Evolutionary conservation across 192 early-diverging fungal genomes (phyloP).

Genomic region (Piromyces finnis): DNA sequence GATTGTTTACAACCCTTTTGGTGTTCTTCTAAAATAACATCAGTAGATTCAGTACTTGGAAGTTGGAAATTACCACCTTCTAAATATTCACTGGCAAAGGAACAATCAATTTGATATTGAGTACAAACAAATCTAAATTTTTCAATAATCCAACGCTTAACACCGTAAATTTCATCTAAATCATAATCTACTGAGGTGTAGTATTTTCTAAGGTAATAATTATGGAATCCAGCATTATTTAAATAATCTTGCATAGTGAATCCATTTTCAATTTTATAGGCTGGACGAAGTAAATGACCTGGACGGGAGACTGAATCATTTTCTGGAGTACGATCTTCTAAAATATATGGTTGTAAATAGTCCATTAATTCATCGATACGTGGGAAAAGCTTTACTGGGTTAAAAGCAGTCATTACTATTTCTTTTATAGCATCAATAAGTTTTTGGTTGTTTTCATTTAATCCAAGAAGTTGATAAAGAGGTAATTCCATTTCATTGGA

Average conservation of each 20-base stretch:
- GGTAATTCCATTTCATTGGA: background rate
- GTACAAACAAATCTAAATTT: background rate
- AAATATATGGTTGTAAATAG: background rate
- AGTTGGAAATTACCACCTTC: background rate
- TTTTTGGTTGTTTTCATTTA: background rate
- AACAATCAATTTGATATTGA: background rate
- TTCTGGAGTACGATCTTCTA: background rate
- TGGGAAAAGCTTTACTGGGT: background rate
- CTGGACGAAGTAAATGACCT: background rate
- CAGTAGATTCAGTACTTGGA: background rate
- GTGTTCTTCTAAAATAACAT: background rate
- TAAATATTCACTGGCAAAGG: background rate
- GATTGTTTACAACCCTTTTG: background rate
- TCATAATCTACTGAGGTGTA: background rate
- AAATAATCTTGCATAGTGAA: background rate
- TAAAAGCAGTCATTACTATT: background rate
- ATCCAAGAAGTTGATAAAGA: background rate
- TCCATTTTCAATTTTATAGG: background rate
- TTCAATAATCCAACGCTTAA: background rate
- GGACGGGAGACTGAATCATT: background rate
- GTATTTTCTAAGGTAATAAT: background rate
- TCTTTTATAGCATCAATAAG: background rate
- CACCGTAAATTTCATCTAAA: background rate
- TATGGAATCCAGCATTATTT: background rate
- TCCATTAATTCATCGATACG: background rate